phyloP scores from a whole-genome alignment of 768 basidiomycete genomes.

The Russula foetens region DNA sequence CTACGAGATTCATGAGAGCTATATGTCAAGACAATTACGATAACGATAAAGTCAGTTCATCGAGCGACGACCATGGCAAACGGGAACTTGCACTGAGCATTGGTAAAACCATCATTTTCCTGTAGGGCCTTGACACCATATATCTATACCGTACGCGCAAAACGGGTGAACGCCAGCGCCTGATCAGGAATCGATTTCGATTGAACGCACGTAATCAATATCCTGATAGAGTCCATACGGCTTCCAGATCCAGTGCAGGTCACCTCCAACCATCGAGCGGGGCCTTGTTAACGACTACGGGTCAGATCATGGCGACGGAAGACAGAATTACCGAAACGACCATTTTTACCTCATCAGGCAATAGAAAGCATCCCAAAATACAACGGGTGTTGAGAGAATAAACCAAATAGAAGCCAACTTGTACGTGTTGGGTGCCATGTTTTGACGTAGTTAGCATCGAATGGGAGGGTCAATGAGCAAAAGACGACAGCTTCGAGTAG shows the following conservation, averaged over 20 bases:
- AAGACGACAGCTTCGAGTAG: background rate
- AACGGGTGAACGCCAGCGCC: background rate
- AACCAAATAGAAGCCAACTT: slow-evolving; percentile 31
- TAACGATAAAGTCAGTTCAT: background rate
- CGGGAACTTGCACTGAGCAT: slow-evolving; percentile 53
- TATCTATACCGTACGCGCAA: slow-evolving; percentile 35
- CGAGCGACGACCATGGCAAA: background rate
- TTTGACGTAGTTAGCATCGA: background rate
- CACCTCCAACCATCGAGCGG: slow-evolving; percentile 79
- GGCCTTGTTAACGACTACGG: slow-evolving; percentile 40
- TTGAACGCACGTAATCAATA: slow-evolving; percentile 36
- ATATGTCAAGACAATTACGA: slow-evolving; percentile 3
- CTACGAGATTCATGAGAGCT: slow-evolving; percentile 77
- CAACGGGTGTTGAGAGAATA: slow-evolving; percentile 50
- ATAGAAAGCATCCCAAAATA: slow-evolving; percentile 76
- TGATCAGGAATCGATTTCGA: slow-evolving; percentile 5
- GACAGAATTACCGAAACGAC: slow-evolving; percentile 19
- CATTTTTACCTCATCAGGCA: slow-evolving; percentile 63
- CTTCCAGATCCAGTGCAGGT: slow-evolving; percentile 87
- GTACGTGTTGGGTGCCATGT: slow-evolving; percentile 25
- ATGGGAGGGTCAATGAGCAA: background rate
- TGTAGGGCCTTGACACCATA: slow-evolving; percentile 67
- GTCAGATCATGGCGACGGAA: background rate
- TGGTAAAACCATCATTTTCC: slow-evolving; percentile 69
- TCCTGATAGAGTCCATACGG: slow-evolving; percentile 75